Percentiles rank a stretch among this genome's conserved stretches.
Evolutionary conservation across 176 grass and related monocot species (phyloP).

Genomic region (Rhynchospora pubera): DNA sequence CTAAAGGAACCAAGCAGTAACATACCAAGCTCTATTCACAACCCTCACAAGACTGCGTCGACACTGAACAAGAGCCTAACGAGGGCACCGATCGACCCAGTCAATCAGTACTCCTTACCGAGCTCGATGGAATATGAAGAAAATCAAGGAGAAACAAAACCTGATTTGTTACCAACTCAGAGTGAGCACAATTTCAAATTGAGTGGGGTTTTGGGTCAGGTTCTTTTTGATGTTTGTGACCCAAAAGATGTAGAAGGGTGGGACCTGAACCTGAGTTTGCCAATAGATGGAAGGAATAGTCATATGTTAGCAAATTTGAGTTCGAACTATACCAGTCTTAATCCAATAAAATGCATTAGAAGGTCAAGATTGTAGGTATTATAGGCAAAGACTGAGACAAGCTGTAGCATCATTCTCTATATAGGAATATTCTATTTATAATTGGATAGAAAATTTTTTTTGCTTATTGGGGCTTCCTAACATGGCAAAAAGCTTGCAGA

Average conservation of each 20-base stretch:
- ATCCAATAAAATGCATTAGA: conserved; percentile 48
- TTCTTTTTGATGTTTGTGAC: conserved; percentile 52
- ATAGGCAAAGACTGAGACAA: conserved; percentile 15
- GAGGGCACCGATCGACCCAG: conserved; percentile 27
- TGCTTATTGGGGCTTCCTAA: neutral
- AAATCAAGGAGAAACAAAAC: conserved; percentile 31
- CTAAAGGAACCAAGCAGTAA: conserved; percentile 11
- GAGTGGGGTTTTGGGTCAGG: conserved; percentile 54
- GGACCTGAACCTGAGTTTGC: conserved; percentile 49
- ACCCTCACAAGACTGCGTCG: conserved; percentile 27
- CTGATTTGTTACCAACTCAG: conserved; percentile 40
- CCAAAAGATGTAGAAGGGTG: conserved; percentile 70
- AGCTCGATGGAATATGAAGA: conserved; percentile 75
- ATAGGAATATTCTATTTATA: conserved; percentile 2
- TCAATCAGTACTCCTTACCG: conserved; percentile 42
- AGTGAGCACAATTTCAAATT: conserved; percentile 39
- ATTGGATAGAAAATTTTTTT: neutral
- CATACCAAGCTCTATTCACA: neutral
- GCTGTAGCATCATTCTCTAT: conserved; percentile 9
- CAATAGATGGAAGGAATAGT: conserved; percentile 28
- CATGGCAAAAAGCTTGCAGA: neutral
- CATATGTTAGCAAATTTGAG: neutral
- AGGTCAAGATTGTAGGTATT: conserved; percentile 56
- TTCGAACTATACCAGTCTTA: conserved; percentile 26
- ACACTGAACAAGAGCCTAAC: conserved; percentile 26